phyloP scores from a whole-genome alignment of 2,329 filamentous ascomycete species.

The Curvularia verruculosa region DNA sequence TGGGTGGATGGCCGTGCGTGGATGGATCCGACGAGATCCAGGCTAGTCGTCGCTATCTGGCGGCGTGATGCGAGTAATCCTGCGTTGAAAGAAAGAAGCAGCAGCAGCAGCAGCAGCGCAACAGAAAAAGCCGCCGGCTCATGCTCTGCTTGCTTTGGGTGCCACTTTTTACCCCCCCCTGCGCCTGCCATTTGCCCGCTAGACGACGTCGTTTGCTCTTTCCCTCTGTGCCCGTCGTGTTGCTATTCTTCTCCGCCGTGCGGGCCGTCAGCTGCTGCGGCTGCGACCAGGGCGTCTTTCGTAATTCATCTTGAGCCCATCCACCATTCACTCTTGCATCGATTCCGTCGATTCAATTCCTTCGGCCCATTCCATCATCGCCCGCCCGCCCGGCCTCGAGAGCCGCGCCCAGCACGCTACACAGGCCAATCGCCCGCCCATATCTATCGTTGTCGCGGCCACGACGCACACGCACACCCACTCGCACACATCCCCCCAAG shows the following conservation, averaged over 20 bases:
- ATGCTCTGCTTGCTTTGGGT: constrained; percentile 14
- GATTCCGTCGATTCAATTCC: too few species aligned
- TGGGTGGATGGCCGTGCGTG: too few species aligned
- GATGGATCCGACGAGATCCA: too few species aligned
- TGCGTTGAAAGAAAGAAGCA: constrained; percentile 13
- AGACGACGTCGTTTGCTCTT: constrained; percentile 21
- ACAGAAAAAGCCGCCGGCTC: constrained; percentile 24
- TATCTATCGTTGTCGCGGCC: constrained; percentile 1
- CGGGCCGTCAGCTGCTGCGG: constrained; percentile 30
- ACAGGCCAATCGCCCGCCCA: constrained; percentile 7
- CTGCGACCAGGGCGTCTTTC: constrained; percentile 15
- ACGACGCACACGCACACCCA: too few species aligned
- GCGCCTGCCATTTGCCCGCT: constrained; percentile 27
- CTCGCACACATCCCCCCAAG: too few species aligned
- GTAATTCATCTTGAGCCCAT: too few species aligned
- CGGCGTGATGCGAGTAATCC: constrained; percentile 35
- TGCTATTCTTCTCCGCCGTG: constrained; percentile 19
- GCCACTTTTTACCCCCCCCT: constrained; percentile 22
- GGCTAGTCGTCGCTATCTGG: constrained; percentile 34
- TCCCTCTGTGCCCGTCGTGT: too few species aligned
- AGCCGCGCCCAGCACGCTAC: constrained; percentile 14
- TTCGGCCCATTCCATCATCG: not conserved
- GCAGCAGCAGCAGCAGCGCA: not conserved
- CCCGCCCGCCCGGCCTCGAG: constrained; percentile 2
- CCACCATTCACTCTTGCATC: too few species aligned